These are phyloP conservation scores for Olyra latifolia DNA, from an alignment of 176 grass and related monocot genomes.

Conservation along the genomic window DNA sequence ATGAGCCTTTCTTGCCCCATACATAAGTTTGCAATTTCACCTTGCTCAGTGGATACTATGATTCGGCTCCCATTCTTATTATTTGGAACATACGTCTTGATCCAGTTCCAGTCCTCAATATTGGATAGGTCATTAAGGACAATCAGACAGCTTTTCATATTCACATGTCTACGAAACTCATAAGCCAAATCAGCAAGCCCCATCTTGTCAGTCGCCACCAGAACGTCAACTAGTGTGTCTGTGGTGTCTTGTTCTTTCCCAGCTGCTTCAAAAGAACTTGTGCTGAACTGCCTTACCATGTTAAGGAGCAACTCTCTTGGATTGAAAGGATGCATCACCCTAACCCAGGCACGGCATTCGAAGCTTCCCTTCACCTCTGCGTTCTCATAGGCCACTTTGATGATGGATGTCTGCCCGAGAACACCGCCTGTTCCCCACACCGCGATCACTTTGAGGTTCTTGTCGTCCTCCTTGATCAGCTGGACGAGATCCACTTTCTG, in stretches of 20 bases:
- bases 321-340: neutral
- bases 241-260: neutral
- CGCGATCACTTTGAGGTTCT: neutral
- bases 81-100: neutral
- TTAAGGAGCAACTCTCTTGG: neutral
- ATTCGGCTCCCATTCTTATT: too few relatives aligned
- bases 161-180: neutral
- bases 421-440: neutral
- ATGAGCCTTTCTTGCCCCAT: too few relatives aligned
- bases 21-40: neutral
- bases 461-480: neutral
- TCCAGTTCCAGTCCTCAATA: neutral
- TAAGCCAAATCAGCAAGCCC: too few relatives aligned
- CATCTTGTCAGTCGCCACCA: neutral
- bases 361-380: too few relatives aligned
- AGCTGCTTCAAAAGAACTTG: neutral
- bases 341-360: conserved; percentile 5
- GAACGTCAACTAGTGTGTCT: neutral
- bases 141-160: neutral
- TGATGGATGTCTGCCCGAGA: too few relatives aligned
- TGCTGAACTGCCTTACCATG: neutral
- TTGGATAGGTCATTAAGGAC: conserved; percentile 1
- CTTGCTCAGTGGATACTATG: neutral
- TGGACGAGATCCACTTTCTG: neutral
- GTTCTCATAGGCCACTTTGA: neutral